A percentile compares a stretch with the other conserved stretches of the same genome.
These are phyloP conservation scores for Geotrichum bryndzae DNA, from an alignment of 1,139 yeast genomes.

Conservation along the genomic window DNA sequence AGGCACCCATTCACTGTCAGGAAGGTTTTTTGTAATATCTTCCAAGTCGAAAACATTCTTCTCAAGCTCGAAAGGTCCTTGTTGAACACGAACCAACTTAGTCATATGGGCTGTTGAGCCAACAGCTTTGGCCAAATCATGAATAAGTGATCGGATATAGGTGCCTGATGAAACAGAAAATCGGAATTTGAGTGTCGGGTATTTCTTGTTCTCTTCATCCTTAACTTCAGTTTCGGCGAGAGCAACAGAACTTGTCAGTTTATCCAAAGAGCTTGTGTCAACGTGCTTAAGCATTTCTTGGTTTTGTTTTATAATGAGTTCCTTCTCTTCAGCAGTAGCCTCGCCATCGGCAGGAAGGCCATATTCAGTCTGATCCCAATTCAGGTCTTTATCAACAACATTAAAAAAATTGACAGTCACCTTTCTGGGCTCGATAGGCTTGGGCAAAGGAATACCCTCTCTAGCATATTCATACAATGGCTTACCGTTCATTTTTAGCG, in stretches of 20 bases:
- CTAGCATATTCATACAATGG: conserved; percentile 93
- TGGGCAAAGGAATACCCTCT: conserved; percentile 78
- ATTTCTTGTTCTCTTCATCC: conserved; percentile 4
- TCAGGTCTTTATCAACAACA: conserved; percentile 33
- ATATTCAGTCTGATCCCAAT: conserved; percentile 15
- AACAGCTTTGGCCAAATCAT: conserved; percentile 81
- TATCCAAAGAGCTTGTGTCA: background rate
- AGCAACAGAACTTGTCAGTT: conserved; percentile 10
- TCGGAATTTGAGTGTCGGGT: conserved; percentile 48
- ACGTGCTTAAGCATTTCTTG: conserved; percentile 12
- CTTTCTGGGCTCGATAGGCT: conserved; percentile 67
- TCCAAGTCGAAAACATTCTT: conserved; percentile 62
- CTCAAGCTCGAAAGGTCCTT: conserved; percentile 76
- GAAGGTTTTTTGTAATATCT: conserved; percentile 43
- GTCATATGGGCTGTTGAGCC: conserved; percentile 88
- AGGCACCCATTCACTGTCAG: conserved; percentile 18
- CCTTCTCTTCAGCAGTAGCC: conserved; percentile 13
- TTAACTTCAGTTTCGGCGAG: background rate
- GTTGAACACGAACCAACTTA: conserved; percentile 62
- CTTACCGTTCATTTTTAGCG: conserved; percentile 89
- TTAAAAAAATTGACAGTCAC: conserved; percentile 55
- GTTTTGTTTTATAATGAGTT: conserved; percentile 11
- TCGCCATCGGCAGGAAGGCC: conserved; percentile 14
- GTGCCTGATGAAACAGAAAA: conserved; percentile 92
- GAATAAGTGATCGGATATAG: conserved; percentile 80